Evolutionary conservation across 2,329 filamentous ascomycete genomes (phyloP), one percentile per base, ranked within the genome.

Genomic region (Ceratocystis ficicola): DNA sequence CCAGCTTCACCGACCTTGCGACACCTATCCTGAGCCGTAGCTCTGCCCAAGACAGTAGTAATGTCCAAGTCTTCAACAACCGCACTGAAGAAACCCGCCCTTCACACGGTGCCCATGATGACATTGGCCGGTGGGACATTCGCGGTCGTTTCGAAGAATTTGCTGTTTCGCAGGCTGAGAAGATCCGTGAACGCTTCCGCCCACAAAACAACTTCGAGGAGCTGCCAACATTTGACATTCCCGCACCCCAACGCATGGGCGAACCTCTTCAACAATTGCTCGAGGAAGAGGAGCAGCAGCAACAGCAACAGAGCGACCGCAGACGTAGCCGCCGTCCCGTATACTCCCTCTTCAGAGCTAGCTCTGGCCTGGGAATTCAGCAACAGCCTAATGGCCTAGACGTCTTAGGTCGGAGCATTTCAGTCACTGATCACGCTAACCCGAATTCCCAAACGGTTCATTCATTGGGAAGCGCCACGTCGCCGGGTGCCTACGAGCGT

Each of bases 201-300:
- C 79, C 83, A 8, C 79, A 78, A 0, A 77, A 79, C 0, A 79
- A 82, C 69, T 82, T 79, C 1, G 80, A 81, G 22, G 80, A 78
- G 68, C 74, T 86, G 20, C 83, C 83, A 1, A 79, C 84, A 1
- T 83, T 78, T 20, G 79, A 85, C 6, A 85, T 87, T 15, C 84
- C 84, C 2, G 83, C 84, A 0, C 84, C 84, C 20, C 78, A 80
- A 44, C 78, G 84, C n/a, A 76, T 78, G 66, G 82, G 83, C 4
- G 78, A 80, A 0, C 80, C 82, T 60, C 72, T 86, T 3, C 79
- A 80, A n/a, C 78, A 80, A 65, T 76, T 85, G 6, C 73, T 84
- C 1, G 81, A 84, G 67, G 82, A 85, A 68, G 81, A 83, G 66
- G 77, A 73, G 41, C 44, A 62, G 30, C 63, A 44, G 36, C 50